phyloP scores from a whole-genome alignment of 169 alveolate species.

The Plasmodium coatneyi region DNA sequence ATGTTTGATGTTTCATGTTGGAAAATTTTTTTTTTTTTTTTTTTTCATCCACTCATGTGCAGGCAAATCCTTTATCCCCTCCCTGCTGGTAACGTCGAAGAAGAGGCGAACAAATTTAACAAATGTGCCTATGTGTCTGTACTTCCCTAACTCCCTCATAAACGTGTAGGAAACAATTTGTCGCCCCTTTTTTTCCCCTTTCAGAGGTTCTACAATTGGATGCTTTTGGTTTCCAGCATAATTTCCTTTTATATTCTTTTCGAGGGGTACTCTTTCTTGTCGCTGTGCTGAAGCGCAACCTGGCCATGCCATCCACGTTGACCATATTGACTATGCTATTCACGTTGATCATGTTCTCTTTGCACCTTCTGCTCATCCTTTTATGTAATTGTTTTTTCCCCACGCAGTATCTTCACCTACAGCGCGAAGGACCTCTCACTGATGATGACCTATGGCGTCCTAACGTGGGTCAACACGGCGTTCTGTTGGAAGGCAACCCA shows the following conservation, averaged over 20 bases:
- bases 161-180: neutral
- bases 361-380: neutral
- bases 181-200: neutral
- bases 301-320: neutral
- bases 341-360: neutral
- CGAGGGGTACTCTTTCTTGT: conserved; percentile 34
- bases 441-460: conserved; percentile 11
- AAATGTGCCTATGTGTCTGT: neutral
- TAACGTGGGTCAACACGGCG: conserved; percentile 15
- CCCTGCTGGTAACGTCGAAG: conserved; percentile 22
- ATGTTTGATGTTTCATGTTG: neutral
- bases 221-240: conserved; percentile 56
- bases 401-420: conserved; percentile 27
- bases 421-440: neutral
- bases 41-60: neutral
- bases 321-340: neutral
- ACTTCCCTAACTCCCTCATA: neutral
- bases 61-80: conserved; percentile 59
- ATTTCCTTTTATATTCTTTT: conserved; percentile 29
- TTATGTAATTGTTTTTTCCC: neutral
- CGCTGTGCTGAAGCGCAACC: neutral
- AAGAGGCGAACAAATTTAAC: neutral
- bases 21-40: neutral
- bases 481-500: conserved; percentile 62
- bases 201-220: conserved; percentile 70